Percentiles rank a stretch among this genome's conserved stretches.
Conservation (phyloP, 768 basidiomycete species). For the Collybia mongolica region DNA sequence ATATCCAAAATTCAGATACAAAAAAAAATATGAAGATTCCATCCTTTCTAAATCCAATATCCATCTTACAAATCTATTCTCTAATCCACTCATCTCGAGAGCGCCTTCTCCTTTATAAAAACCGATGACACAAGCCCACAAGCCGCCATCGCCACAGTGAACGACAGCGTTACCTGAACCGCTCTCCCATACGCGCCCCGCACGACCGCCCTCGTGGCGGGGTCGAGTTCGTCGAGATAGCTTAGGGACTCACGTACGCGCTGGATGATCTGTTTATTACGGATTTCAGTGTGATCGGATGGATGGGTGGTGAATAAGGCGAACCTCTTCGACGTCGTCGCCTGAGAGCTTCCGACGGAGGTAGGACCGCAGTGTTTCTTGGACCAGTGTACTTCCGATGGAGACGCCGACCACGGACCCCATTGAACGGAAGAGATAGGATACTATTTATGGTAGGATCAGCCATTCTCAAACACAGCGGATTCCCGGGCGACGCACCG, state of each 20-base stretch:
- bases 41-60: too few species aligned
- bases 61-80: too few species aligned
- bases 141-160: slow-evolving; percentile 40
- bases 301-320: slow-evolving; percentile 7
- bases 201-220: slow-evolving; percentile 32
- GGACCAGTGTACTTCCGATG: slow-evolving; percentile 54
- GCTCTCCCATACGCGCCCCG: slow-evolving; percentile 42
- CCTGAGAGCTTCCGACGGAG: slow-evolving; percentile 42
- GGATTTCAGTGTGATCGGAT: neutral
- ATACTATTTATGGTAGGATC: slow-evolving; percentile 34
- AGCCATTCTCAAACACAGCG: neutral
- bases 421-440: slow-evolving; percentile 65
- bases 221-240: slow-evolving; percentile 44
- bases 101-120: slow-evolving; percentile 53
- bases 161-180: slow-evolving; percentile 46
- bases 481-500: slow-evolving; percentile 28
- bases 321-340: slow-evolving; percentile 52
- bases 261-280: slow-evolving; percentile 43
- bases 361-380: slow-evolving; percentile 43
- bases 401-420: slow-evolving; percentile 60
- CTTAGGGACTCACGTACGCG: slow-evolving; percentile 49
- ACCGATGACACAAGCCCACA: slow-evolving; percentile 41
- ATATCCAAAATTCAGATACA: too few species aligned
- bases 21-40: too few species aligned
- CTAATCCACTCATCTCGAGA: slow-evolving; percentile 7